Evolutionary conservation across 2,329 filamentous ascomycete genomes (phyloP).

Genomic region (Trichoderma sp.): DNA sequence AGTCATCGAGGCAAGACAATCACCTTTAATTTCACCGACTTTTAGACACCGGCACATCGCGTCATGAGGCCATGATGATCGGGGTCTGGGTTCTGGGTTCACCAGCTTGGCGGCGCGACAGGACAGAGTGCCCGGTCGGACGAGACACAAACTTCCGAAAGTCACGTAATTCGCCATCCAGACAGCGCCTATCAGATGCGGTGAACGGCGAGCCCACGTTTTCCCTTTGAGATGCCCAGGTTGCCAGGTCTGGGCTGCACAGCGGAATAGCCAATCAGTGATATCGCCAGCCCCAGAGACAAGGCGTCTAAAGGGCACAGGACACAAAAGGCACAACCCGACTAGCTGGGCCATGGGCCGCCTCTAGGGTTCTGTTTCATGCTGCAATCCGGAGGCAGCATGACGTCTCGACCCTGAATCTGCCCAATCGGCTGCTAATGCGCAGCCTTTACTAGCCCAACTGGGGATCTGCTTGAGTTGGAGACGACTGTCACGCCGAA

Average conservation of each 20-base stretch:
- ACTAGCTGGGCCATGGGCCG: conserved; percentile 20
- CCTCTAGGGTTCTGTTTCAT: conserved; percentile 21
- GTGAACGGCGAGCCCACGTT: conserved; percentile 8
- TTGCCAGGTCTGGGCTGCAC: background rate
- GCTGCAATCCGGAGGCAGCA: conserved; percentile 16
- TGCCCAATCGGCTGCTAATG: conserved; percentile 25
- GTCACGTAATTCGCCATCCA: background rate
- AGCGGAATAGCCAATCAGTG: conserved; percentile 1
- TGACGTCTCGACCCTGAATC: conserved; percentile 23
- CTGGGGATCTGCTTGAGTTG: conserved; percentile 6
- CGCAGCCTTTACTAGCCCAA: conserved; percentile 21
- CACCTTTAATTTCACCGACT: conserved; percentile 22
- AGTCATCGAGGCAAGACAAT: conserved; percentile 17
- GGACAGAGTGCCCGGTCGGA: conserved; percentile 14
- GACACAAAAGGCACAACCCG: conserved; percentile 7
- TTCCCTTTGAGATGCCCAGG: background rate
- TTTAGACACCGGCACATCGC: conserved; percentile 8
- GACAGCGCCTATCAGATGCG: conserved; percentile 22
- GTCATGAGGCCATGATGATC: conserved; percentile 21
- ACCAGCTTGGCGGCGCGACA: conserved; percentile 19
- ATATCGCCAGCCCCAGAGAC: background rate
- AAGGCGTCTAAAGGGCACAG: background rate
- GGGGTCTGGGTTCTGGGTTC: background rate
- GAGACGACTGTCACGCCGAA: conserved; percentile 1
- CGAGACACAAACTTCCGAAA: background rate